These are phyloP conservation scores for Boletus eberwhitei DNA, from an alignment of 768 basidiomycete genomes.

Conservation along the genomic window DNA sequence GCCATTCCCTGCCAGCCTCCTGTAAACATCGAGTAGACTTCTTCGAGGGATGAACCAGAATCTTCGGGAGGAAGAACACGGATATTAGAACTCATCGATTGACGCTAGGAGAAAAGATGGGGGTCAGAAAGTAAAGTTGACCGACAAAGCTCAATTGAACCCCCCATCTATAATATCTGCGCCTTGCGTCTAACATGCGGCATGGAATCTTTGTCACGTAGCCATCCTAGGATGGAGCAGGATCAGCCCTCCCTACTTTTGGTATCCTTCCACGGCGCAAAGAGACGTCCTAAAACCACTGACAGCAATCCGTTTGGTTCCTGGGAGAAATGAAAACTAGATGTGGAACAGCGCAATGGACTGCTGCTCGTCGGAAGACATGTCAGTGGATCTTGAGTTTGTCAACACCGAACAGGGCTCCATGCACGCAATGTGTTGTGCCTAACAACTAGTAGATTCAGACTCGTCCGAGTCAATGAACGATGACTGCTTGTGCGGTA, in stretches of 20 bases:
- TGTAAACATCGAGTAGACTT: conserved; percentile 9
- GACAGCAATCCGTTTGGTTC: not conserved
- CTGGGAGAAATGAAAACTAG: not conserved
- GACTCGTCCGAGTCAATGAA: not conserved
- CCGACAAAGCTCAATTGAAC: not conserved
- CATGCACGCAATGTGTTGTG: not conserved
- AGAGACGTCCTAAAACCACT: not conserved
- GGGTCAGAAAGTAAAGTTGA: not conserved
- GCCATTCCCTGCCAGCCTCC: conserved; percentile 15
- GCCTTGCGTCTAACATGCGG: conserved; percentile 22
- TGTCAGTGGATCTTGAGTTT: not conserved
- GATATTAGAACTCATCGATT: conserved; percentile 15
- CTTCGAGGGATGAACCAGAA: conserved; percentile 6
- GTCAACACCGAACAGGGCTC: not conserved
- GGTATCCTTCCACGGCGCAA: not conserved
- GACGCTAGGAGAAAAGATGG: not conserved
- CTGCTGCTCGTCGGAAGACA: not conserved
- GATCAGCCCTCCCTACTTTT: conserved; percentile 18
- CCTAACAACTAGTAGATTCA: not conserved
- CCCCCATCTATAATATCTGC: not conserved
- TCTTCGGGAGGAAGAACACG: conserved; percentile 19
- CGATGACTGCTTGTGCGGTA: not conserved
- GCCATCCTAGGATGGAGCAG: not conserved
- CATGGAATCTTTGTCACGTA: not conserved
- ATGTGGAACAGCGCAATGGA: not conserved